phyloP scores from a whole-genome alignment of 331 rosid species.

The Stylosanthes scabra region DNA sequence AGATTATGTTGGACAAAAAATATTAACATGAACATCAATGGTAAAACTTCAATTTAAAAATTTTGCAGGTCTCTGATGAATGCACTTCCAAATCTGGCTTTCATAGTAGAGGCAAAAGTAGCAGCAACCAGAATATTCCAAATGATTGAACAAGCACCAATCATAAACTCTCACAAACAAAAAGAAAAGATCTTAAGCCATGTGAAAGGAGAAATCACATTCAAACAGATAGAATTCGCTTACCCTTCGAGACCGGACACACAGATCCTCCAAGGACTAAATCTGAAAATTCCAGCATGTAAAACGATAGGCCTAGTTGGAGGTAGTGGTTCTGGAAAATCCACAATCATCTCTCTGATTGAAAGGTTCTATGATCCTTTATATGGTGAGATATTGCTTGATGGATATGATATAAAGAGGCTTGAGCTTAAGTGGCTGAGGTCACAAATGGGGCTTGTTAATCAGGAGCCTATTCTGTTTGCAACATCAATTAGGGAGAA shows the following conservation, averaged over 20 bases:
- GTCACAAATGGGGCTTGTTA: slow-evolving; percentile 84
- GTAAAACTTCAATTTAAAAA: neutral
- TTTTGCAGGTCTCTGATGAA: slow-evolving; percentile 65
- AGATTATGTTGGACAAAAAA: slow-evolving; percentile 11
- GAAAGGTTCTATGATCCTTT: slow-evolving; percentile 85
- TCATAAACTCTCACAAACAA: slow-evolving; percentile 46
- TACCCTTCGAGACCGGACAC: slow-evolving; percentile 83
- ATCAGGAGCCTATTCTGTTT: slow-evolving; percentile 85
- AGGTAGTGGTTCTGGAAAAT: slow-evolving; percentile 91
- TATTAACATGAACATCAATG: neutral
- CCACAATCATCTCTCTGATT: slow-evolving; percentile 72
- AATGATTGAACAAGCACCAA: slow-evolving; percentile 61
- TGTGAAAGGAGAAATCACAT: slow-evolving; percentile 66
- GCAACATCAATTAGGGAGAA: slow-evolving; percentile 85
- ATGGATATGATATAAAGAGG: slow-evolving; percentile 59
- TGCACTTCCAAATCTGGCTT: slow-evolving; percentile 75
- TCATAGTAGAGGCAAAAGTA: slow-evolving; percentile 55
- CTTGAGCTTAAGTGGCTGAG: slow-evolving; percentile 75
- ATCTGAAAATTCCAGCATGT: slow-evolving; percentile 61
- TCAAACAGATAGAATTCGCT: slow-evolving; percentile 63
- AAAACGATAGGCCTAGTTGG: slow-evolving; percentile 81
- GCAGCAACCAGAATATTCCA: slow-evolving; percentile 60
- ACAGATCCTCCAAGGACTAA: slow-evolving; percentile 66
- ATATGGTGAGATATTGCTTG: slow-evolving; percentile 70
- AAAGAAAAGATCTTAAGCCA: slow-evolving; percentile 51